These are phyloP conservation scores for Paramecium tetraurelia DNA, from an alignment of 73 alveolate genomes.

Conservation along the genomic window DNA sequence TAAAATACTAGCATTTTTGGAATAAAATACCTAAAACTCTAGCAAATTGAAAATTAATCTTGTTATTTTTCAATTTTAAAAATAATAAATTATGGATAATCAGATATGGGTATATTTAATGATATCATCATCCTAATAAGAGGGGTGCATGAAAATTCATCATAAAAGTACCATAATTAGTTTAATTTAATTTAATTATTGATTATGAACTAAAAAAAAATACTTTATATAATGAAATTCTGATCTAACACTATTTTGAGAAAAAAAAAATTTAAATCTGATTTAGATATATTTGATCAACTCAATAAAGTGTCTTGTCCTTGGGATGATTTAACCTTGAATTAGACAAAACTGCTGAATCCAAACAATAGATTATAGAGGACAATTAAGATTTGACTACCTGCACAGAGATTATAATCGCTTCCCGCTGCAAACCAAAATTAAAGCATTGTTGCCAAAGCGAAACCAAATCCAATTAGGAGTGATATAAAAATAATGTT, in stretches of 20 bases:
- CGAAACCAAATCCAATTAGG: neutral
- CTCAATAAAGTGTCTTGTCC: neutral
- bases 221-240: neutral
- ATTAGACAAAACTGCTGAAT: neutral
- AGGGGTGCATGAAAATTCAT: constrained; percentile 37
- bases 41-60: neutral
- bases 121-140: neutral
- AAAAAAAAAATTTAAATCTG: neutral
- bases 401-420: neutral
- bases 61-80: neutral
- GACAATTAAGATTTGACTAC: neutral
- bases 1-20: neutral
- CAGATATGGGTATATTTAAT: neutral
- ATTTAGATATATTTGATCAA: neutral
- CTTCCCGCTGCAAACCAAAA: neutral
- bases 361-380: neutral
- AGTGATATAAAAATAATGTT: neutral
- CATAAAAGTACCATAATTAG: neutral
- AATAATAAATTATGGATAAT: neutral
- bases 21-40: neutral
- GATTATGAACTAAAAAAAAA: neutral
- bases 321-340: neutral
- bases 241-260: neutral
- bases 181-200: neutral
- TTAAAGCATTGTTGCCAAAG: neutral